These are phyloP conservation scores for Corylus avellana DNA, from an alignment of 306 rosid genomes.

Conservation along the genomic window DNA sequence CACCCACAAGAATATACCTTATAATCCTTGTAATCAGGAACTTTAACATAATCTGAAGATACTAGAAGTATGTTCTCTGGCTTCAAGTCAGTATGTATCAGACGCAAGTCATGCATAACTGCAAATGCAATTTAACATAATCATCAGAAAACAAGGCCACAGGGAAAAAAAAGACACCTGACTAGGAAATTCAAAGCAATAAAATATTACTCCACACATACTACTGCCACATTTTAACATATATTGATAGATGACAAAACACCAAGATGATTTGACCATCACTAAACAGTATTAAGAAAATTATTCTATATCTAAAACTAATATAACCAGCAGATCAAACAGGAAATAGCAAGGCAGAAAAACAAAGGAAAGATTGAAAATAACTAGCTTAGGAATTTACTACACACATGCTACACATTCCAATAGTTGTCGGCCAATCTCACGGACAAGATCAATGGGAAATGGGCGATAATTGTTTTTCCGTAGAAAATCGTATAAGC, in stretches of 20 bases:
- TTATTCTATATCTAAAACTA: not conserved
- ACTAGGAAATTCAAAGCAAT: no score
- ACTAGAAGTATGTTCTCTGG: conserved; percentile 85
- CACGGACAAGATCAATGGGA: conserved; percentile 99
- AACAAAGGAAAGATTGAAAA: not conserved
- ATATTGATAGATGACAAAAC: not conserved
- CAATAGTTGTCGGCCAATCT: conserved; percentile 99
- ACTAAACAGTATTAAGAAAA: not conserved
- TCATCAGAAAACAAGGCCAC: not conserved
- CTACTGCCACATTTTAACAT: not conserved
- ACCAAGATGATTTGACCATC: not conserved
- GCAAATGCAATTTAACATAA: conserved; percentile 26
- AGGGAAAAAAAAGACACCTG: not conserved
- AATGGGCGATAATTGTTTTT: conserved; percentile 99
- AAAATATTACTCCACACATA: no score
- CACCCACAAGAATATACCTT: conserved; percentile 28
- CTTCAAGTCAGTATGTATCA: conserved; percentile 93
- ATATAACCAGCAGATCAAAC: conserved; percentile 21
- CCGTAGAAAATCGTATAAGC: conserved; percentile 99
- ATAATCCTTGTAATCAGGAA: conserved; percentile 69
- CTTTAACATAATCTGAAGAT: conserved; percentile 67
- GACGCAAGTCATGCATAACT: conserved; percentile 89
- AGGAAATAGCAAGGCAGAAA: not conserved
- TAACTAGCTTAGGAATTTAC: conserved; percentile 60
- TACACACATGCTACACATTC: conserved; percentile 99